A percentile compares a stretch with the other conserved stretches of the same genome.
Evolutionary conservation across 495 filamentous ascomycete species (phyloP).

Genomic region (Clavariopsis aquatica): DNA sequence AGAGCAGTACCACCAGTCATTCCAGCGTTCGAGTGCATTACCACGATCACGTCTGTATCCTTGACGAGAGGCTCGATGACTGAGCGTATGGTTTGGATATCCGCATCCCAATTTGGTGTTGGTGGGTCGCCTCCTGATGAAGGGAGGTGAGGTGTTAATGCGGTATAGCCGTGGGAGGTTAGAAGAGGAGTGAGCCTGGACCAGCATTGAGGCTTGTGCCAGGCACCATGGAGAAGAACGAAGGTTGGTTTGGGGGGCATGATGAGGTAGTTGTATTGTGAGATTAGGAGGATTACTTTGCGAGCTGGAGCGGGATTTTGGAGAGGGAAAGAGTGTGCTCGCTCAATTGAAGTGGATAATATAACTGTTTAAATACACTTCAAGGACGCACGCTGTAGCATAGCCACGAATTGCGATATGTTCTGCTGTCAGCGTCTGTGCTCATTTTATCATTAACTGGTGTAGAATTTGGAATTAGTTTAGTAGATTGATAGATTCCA

Average conservation of each 20-base stretch:
- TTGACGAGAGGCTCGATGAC: conserved; percentile 37
- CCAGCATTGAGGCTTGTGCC: conserved; percentile 48
- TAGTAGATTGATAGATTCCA: too few species aligned
- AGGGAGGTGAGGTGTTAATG: conserved; percentile 46
- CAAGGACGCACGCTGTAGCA: too few species aligned
- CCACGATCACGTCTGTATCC: conserved; percentile 48
- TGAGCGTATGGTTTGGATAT: conserved; percentile 42
- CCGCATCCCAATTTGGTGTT: conserved; percentile 37
- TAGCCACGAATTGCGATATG: too few species aligned
- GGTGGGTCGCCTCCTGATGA: conserved; percentile 45
- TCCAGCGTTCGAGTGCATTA: conserved; percentile 50
- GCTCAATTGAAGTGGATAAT: too few species aligned
- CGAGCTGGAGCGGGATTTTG: too few species aligned
- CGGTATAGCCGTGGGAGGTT: conserved; percentile 43
- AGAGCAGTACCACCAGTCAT: conserved; percentile 49
- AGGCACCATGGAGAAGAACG: conserved; percentile 53
- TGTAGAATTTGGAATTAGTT: too few species aligned
- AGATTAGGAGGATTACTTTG: too few species aligned
- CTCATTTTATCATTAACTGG: too few species aligned
- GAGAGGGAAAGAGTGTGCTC: too few species aligned
- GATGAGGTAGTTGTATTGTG: too few species aligned
- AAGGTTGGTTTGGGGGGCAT: conserved; percentile 36
- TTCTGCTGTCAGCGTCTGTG: too few species aligned
- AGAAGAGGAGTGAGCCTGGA: conserved; percentile 45
- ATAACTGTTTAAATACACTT: too few species aligned